Base-by-base conservation (phyloP, 352 stramenopile species). In the Phytophthora pini region DNA sequence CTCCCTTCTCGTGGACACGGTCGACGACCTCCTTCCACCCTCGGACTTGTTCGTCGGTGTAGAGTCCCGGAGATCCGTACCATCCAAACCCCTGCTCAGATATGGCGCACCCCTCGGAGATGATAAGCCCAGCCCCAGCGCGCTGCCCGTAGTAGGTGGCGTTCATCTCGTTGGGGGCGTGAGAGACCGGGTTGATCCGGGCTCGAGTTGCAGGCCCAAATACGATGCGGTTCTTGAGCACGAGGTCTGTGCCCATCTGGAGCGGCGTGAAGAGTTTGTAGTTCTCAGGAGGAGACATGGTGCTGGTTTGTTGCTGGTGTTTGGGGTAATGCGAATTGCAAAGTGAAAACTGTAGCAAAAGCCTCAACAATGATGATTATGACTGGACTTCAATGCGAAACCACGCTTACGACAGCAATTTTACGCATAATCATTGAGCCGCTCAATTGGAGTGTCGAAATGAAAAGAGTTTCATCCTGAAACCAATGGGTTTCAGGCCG, bases 1-100 rank as follows among this genome's bases (percentile, higher is more conserved):
- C 80, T 53, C 72, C 80, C 39, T 92, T 92, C 5, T 67, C 56
- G 63, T 97, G 89, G 1, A 97, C 80, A 11, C 61, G 51, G 40
- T 94, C 74, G 0, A 77, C 65, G 10, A 91, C 56, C 36, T 65
- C 60, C 31, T 86, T 83, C 82, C 82, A 90, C 10, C 55, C 70
- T 1, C 22, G 44, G 34, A 38, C 69, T 26, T 90, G 79, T 10
- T 72, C 65, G 8, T 75, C 51, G 9, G 43, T 70, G 55, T 79
- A 84, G 24, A 91, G 74, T 13, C 41, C 76, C 1, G 80, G 80
- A n/a, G 76, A 67, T 36, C 66, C 59, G 13, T 68, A 73, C 58
- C 74, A 83, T 12, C 56, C 67, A 22, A 69, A 72, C 2, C 52
- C 68, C 20, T 77, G 57, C 20, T 69, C 61, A 8, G 70, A 74